Evolutionary conservation across 208 protist genomes (phyloP).

Genomic region (Acanthamoeba polyphaga): DNA sequence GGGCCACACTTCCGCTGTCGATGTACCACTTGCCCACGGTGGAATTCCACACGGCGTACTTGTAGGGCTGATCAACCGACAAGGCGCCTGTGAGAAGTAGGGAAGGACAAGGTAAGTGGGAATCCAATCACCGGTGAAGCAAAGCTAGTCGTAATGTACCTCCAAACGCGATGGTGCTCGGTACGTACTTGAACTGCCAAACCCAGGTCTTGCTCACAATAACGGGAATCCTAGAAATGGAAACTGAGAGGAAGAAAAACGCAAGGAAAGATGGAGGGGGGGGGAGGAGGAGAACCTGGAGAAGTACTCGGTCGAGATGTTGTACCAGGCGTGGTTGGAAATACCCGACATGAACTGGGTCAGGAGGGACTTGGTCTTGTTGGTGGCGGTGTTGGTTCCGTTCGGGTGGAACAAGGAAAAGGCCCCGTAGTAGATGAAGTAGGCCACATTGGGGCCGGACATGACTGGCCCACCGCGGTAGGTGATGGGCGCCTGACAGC

Average conservation of each 20-base stretch:
- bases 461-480: slow-evolving; percentile 13
- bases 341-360: not conserved
- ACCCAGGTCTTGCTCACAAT: not conserved
- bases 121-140: no score
- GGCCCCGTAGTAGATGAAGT: slow-evolving; percentile 39
- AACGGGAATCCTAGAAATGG: not conserved
- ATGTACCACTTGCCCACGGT: slow-evolving; percentile 34
- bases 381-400: not conserved
- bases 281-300: not conserved
- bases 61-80: slow-evolving; percentile 11
- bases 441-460: not conserved
- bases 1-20: not conserved
- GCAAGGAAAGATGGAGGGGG: not conserved
- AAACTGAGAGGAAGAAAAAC: no score
- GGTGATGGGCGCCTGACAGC: not conserved
- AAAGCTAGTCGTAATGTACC: not conserved
- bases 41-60: slow-evolving; percentile 27
- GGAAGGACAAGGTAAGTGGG: no score
- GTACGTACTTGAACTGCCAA: slow-evolving; percentile 23
- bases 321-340: slow-evolving; percentile 17
- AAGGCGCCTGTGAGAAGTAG: not conserved
- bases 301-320: slow-evolving; percentile 49
- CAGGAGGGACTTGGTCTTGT: not conserved
- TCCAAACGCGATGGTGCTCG: slow-evolving; percentile 3
- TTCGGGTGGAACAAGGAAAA: not conserved